Conservation (phyloP, 1,139 yeast species). For the Lodderomyces beijingensis region DNA sequence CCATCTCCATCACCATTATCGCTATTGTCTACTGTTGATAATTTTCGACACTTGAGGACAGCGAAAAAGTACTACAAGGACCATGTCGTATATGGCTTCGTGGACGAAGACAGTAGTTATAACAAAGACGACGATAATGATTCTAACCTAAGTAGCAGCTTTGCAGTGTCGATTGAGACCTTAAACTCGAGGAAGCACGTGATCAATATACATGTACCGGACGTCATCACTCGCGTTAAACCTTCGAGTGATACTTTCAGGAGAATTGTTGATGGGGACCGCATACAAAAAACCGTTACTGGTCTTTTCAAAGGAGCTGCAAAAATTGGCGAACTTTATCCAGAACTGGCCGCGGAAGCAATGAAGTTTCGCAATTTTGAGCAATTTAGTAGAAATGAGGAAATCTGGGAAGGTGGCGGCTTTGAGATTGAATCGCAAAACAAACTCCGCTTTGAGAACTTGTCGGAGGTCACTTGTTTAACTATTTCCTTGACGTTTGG, state of each 20-base stretch:
- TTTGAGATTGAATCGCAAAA: not conserved
- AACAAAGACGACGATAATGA: not conserved
- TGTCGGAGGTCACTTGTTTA: conserved; percentile 23
- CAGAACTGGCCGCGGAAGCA: too few species aligned
- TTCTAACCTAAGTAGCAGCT: conserved; percentile 1
- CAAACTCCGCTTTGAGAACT: not conserved
- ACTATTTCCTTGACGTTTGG: conserved; percentile 33
- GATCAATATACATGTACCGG: conserved; percentile 45
- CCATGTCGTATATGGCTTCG: conserved; percentile 27
- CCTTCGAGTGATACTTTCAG: conserved; percentile 21
- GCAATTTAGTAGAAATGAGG: conserved; percentile 3
- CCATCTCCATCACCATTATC: not conserved
- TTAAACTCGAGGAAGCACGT: conserved; percentile 26
- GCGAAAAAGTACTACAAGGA: conserved; percentile 21
- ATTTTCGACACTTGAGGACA: conserved; percentile 26
- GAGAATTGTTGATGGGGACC: not conserved
- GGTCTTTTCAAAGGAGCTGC: not conserved
- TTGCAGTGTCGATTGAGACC: conserved; percentile 32
- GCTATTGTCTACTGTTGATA: too few species aligned
- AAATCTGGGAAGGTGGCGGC: conserved; percentile 10
- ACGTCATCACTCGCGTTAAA: conserved; percentile 28
- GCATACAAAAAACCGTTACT: not conserved
- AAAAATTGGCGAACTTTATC: too few species aligned
- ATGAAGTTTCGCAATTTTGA: conserved; percentile 8
- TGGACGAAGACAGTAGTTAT: too few species aligned